Base-by-base conservation (phyloP, 306 rosid genomes). In the Pueraria montana region DNA sequence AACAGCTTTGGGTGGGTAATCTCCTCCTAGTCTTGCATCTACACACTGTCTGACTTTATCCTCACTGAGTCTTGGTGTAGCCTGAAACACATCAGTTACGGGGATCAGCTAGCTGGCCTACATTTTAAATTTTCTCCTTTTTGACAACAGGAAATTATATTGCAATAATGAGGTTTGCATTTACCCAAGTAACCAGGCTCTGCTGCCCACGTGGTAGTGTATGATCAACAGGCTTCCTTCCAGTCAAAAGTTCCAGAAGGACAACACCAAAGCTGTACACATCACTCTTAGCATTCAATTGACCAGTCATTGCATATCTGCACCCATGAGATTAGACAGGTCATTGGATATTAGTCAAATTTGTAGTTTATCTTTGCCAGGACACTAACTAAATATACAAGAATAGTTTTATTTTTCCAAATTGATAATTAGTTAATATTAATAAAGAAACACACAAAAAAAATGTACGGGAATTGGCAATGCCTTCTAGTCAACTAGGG, bases 241-340 rank as follows among this genome's bases (percentile, higher is more conserved):
- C 98, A 4, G 98, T 94, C 89, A 94, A 76, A 84, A 94, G 98
- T 84, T 94, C 97, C 72, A 94, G 95, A 74, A 94, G 90, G 74
- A 94, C 96, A 66, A 94, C 98, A 34, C 98, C 98, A 76, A 92
- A 94, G 79, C 97, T 92, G 80, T 94, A 94, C 26, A 92, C 97
- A 77, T 94, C 98, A 80, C 96, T 94, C 85, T 94, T 94, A 52
- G 96, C 93, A 88, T 92, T 94, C 88, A 94, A 83, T 85, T 92
- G 97, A 75, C 98, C 98, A 21, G 97, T 92, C 98, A 92, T 94
- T 86, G 97, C 97, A 78, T 91, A 92, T 85, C 97, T 94, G 89
- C 80, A 89, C 55, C 58, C 84, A 68, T 11, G 66, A 86, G 49
- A 76, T 78, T 55, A 70, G 59, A 50, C 76, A 55, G 23, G 78